These are phyloP conservation scores for Fusarium transvaalense DNA, from an alignment of 2,329 filamentous ascomycete species.

Conservation along the genomic window DNA sequence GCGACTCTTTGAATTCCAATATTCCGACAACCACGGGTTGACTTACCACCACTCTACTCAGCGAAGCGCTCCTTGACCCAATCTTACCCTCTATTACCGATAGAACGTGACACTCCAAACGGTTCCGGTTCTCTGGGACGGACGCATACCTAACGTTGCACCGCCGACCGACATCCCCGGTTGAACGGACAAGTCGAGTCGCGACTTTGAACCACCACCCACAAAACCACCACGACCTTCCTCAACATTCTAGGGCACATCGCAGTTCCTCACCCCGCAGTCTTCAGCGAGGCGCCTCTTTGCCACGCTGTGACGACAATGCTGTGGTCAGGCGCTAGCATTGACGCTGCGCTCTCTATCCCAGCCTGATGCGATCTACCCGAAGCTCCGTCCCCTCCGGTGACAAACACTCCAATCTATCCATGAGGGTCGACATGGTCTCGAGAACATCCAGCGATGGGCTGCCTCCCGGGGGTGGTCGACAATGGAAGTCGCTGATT, in stretches of 20 bases:
- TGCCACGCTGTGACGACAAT: conserved; percentile 44
- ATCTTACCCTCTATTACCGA: background rate
- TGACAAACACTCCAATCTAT: conserved; percentile 32
- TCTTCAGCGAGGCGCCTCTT: conserved; percentile 43
- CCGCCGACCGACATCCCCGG: conserved; percentile 29
- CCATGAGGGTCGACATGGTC: conserved; percentile 47
- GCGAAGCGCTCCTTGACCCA: background rate
- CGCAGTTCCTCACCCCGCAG: background rate
- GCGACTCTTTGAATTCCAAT: background rate
- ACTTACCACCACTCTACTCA: background rate
- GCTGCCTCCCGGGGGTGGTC: conserved; percentile 32
- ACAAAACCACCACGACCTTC: background rate
- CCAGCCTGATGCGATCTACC: conserved; percentile 44
- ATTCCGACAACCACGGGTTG: no score
- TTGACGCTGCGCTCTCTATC: conserved; percentile 44
- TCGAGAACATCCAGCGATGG: conserved; percentile 51
- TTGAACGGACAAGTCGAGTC: conserved; percentile 11
- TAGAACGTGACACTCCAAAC: conserved; percentile 2
- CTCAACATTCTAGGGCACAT: background rate
- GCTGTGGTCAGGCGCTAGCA: conserved; percentile 44
- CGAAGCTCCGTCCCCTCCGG: conserved; percentile 29
- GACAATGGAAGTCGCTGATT: conserved; percentile 39
- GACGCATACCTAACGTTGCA: conserved; percentile 27
- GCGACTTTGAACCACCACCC: background rate
- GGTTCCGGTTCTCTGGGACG: conserved; percentile 26